Percentiles rank a stretch among this genome's conserved stretches.
phyloP scores from a whole-genome alignment of 805 yeast species.

The Candida easanensis region DNA sequence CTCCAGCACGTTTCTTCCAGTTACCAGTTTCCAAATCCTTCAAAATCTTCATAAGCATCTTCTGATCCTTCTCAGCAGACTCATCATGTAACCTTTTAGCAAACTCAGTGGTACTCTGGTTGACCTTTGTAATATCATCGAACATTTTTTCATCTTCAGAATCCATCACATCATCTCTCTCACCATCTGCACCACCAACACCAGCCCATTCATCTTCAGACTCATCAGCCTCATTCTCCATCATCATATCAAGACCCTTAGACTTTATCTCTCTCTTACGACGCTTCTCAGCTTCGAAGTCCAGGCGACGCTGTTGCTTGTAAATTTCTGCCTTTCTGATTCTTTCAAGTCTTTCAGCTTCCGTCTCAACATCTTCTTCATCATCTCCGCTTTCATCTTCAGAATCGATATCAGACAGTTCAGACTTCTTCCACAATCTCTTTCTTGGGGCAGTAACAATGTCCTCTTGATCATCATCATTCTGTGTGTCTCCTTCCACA shows the following conservation, averaged over 20 bases:
- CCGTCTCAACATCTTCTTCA: slow-evolving; percentile 24
- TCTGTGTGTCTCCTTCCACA: slow-evolving; percentile 8
- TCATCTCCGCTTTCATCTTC: slow-evolving; percentile 21
- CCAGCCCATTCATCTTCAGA: slow-evolving; percentile 90
- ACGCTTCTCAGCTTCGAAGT: slow-evolving; percentile 24
- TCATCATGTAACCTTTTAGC: slow-evolving; percentile 57
- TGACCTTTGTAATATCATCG: slow-evolving; percentile 61
- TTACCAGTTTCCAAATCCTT: slow-evolving; percentile 74
- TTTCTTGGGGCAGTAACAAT: slow-evolving; percentile 22
- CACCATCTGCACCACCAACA: slow-evolving; percentile 69
- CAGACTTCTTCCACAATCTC: slow-evolving; percentile 24
- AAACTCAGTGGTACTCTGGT: slow-evolving; percentile 55
- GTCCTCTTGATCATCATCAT: slow-evolving; percentile 25
- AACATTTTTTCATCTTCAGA: slow-evolving; percentile 78
- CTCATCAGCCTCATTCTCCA: slow-evolving; percentile 84
- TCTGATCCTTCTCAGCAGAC: slow-evolving; percentile 58
- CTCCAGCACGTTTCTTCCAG: slow-evolving; percentile 55
- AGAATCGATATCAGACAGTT: slow-evolving; percentile 15
- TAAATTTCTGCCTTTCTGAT: slow-evolving; percentile 18
- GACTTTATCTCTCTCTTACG: slow-evolving; percentile 52
- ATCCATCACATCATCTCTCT: slow-evolving; percentile 48
- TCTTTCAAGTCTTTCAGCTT: slow-evolving; percentile 22
- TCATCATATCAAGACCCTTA: slow-evolving; percentile 54
- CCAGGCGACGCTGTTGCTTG: slow-evolving; percentile 24
- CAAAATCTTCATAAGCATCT: slow-evolving; percentile 60